Base-by-base conservation (phyloP, 2,329 filamentous ascomycete species). In the Geosmithia putterillii region DNA sequence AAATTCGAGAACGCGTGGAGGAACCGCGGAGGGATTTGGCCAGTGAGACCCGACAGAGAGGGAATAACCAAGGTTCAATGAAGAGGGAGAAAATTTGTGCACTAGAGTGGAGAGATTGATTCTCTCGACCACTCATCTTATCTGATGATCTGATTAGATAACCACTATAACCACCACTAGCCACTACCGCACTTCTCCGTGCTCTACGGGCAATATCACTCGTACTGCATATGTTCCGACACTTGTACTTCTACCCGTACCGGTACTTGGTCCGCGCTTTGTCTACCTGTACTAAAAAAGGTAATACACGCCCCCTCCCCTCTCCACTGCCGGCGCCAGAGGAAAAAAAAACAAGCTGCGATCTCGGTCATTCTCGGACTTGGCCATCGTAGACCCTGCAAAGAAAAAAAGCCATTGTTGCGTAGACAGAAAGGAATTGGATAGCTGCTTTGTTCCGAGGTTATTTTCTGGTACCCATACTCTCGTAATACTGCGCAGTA, bases 91-190 rank as follows among this genome's bases (percentile, higher is more conserved):
- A 38, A 10, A n/a, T 41, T 7, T 25, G 21, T 19, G 25, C 22
- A 32, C 14, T 12, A 32, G 15, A 22, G 40, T 41, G 36, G 36
- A 20, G 38, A 25, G 38, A 25, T 17, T 40, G 38, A 38, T 38
- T 32, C 15, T 32, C 28, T 32, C 28, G 15, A 32, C 28, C 28
- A 32, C 28, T 19, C 22, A 65, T 65, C 62, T 65, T 63, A 65
- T 65, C 62, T 57, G 62, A 65, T 65, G 51, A 65, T 65, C 62
- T 61, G 61, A 65, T 65, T 62, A 65, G 57, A 63, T 63, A 40
- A 12, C 17, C 37, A 8, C 18, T n/a, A n/a, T n/a, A n/a, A n/a
- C n/a, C n/a, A n/a, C n/a, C n/a, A n/a, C n/a, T n/a, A n/a, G n/a
- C n/a, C n/a, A n/a, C n/a, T n/a, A n/a, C n/a, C n/a, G n/a, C n/a